Evolutionary conservation across 495 filamentous ascomycete genomes (phyloP).

Genomic region (Immersiella caudata): DNA sequence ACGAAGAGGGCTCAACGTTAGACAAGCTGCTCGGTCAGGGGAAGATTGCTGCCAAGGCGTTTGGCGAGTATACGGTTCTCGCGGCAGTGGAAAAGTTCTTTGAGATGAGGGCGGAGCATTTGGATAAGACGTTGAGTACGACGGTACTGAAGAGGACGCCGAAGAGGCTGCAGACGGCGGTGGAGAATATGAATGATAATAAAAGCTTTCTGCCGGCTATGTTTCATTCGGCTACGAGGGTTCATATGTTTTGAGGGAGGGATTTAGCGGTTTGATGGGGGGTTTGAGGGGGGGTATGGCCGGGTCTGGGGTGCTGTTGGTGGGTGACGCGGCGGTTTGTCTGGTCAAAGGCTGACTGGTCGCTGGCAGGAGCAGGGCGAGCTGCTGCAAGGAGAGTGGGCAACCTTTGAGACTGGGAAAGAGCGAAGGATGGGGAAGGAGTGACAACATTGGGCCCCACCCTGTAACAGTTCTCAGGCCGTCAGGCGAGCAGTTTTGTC

Average conservation of each 20-base stretch:
- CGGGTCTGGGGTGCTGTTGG: background rate
- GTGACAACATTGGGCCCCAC: too few relatives aligned
- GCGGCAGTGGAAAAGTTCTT: conserved; percentile 37
- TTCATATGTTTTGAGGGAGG: conserved; percentile 35
- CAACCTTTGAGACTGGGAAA: too few relatives aligned
- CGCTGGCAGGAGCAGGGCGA: too few relatives aligned
- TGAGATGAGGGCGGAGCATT: conserved; percentile 35
- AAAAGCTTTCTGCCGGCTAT: conserved; percentile 44
- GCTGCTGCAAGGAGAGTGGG: too few relatives aligned
- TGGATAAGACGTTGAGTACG: conserved; percentile 39
- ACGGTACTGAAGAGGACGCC: conserved; percentile 42
- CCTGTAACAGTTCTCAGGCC: too few relatives aligned
- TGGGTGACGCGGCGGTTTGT: too few relatives aligned
- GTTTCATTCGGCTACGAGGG: conserved; percentile 36
- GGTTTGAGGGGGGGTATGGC: background rate
- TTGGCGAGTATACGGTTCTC: conserved; percentile 25
- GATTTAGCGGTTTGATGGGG: background rate
- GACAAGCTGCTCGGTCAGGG: conserved; percentile 30
- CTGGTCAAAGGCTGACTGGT: too few relatives aligned
- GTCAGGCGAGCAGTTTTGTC: too few relatives aligned
- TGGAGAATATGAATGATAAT: conserved; percentile 43
- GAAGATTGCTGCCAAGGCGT: conserved; percentile 29
- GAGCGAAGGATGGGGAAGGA: too few relatives aligned
- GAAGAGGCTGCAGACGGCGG: conserved; percentile 37
- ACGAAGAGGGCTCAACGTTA: conserved; percentile 21